Conservation (phyloP, 768 basidiomycete species). For the Daedaleopsis sinensis region DNA sequence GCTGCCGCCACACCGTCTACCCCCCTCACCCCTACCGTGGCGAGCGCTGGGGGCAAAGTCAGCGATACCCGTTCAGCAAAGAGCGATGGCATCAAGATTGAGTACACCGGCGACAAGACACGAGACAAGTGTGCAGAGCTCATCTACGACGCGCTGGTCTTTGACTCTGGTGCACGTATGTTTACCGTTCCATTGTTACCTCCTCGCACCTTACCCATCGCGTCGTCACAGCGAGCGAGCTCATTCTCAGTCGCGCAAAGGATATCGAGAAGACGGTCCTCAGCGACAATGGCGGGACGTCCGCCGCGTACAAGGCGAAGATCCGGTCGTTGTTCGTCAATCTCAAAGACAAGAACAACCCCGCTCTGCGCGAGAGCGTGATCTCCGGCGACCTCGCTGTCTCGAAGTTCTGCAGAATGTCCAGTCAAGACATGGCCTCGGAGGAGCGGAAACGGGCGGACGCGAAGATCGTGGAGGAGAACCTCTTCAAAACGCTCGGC, state of each 20-base stretch:
- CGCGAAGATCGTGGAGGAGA: conserved; percentile 79
- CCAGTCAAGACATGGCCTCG: conserved; percentile 94
- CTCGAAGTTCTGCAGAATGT: conserved; percentile 76
- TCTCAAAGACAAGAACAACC: conserved; percentile 95
- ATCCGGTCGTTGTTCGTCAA: conserved; percentile 91
- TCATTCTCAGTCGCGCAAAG: conserved; percentile 65
- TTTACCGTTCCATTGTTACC: background rate
- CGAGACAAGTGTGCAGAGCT: conserved; percentile 89
- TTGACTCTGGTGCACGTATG: conserved; percentile 88
- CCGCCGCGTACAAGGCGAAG: conserved; percentile 65
- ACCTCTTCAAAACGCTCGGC: conserved; percentile 88
- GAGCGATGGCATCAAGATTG: conserved; percentile 64
- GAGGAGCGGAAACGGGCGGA: conserved; percentile 88
- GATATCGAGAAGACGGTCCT: conserved; percentile 73
- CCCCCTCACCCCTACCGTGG: conserved; percentile 28
- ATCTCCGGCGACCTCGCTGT: conserved; percentile 79
- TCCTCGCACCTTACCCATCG: conserved; percentile 1
- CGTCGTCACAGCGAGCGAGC: conserved; percentile 45
- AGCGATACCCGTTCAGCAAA: conserved; percentile 60
- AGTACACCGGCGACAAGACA: conserved; percentile 66
- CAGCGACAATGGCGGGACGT: conserved; percentile 45
- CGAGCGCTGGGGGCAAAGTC: conserved; percentile 25
- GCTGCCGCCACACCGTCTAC: conserved; percentile 23
- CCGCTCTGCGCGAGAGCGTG: conserved; percentile 79
- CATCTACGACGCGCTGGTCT: conserved; percentile 88